phyloP scores from a whole-genome alignment of 1,139 yeast species.

The Suhomyces taliae region DNA sequence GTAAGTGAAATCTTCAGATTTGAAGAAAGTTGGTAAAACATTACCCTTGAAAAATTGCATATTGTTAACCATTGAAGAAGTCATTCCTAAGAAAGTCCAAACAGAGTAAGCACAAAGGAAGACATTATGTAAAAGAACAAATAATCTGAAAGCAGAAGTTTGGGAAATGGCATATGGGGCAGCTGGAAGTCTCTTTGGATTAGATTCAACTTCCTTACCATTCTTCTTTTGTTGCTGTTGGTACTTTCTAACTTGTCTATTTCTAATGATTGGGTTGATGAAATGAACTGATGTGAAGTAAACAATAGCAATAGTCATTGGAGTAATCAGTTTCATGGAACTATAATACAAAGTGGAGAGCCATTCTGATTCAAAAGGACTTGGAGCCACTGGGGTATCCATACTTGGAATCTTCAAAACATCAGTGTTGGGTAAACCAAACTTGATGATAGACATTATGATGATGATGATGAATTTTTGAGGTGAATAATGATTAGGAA shows the following conservation, averaged over 20 bases:
- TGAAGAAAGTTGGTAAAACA: slow-evolving; percentile 20
- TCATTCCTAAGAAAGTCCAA: slow-evolving; percentile 75
- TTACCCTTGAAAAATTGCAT: slow-evolving; percentile 28
- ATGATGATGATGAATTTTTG: too few relatives aligned
- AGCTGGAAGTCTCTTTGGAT: slow-evolving; percentile 44
- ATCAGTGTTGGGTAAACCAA: slow-evolving; percentile 39
- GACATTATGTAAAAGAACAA: slow-evolving; percentile 63
- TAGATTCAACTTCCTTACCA: slow-evolving; percentile 21
- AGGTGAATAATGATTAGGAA: not conserved
- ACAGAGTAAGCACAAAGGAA: slow-evolving; percentile 65
- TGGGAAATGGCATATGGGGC: slow-evolving; percentile 57
- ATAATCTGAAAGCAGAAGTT: slow-evolving; percentile 46
- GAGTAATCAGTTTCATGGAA: slow-evolving; percentile 46
- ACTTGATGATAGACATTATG: slow-evolving; percentile 23
- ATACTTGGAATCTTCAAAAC: slow-evolving; percentile 36
- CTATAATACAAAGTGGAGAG: slow-evolving; percentile 27
- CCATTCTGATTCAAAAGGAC: slow-evolving; percentile 35
- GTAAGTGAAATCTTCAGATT: slow-evolving; percentile 15
- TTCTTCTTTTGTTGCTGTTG: slow-evolving; percentile 19
- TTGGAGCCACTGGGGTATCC: slow-evolving; percentile 33
- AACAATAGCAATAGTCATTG: slow-evolving; percentile 57
- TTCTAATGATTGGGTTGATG: slow-evolving; percentile 44
- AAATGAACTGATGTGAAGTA: slow-evolving; percentile 63
- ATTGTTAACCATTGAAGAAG: slow-evolving; percentile 46
- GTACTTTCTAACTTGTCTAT: slow-evolving; percentile 36